Evolutionary conservation across 345 rosid genomes (phyloP).

Genomic region (Brassica nigra): DNA sequence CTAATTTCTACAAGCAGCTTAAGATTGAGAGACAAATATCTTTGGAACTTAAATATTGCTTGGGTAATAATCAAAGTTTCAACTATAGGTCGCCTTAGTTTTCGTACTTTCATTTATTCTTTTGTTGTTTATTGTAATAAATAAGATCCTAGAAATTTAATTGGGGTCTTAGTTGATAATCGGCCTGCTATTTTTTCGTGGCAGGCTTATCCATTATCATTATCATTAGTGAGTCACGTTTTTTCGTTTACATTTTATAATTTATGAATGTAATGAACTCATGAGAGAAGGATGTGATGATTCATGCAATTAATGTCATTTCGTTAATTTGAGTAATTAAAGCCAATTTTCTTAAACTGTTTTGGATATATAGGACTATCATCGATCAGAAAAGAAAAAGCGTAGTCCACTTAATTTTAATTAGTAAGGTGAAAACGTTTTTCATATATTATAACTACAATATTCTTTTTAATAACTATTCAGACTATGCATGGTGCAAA

Average conservation of each 20-base stretch:
- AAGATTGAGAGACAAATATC: constrained; percentile 85
- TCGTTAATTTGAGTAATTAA: background rate
- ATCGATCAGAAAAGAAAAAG: background rate
- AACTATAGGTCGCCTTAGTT: constrained; percentile 45
- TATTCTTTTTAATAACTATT: background rate
- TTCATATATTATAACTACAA: too few species aligned
- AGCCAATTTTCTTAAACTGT: too few species aligned
- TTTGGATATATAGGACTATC: too few species aligned
- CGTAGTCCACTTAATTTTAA: background rate
- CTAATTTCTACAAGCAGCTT: constrained; percentile 71
- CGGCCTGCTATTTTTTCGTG: constrained; percentile 30
- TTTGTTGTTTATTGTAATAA: constrained; percentile 30
- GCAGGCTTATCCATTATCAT: constrained; percentile 27
- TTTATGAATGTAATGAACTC: constrained; percentile 27
- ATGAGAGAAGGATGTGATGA: constrained; percentile 2
- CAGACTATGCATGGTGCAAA: background rate
- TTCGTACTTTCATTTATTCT: background rate
- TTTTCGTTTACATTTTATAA: constrained; percentile 9
- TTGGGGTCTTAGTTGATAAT: constrained; percentile 24
- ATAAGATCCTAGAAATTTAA: constrained; percentile 8
- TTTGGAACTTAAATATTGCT: constrained; percentile 55
- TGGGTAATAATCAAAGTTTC: constrained; percentile 46
- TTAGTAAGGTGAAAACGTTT: background rate
- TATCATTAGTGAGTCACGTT: constrained; percentile 12
- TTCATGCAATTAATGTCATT: background rate